Base-by-base conservation (phyloP, 2,329 filamentous ascomycete species). In the Trichoderma citrinoviride region DNA sequence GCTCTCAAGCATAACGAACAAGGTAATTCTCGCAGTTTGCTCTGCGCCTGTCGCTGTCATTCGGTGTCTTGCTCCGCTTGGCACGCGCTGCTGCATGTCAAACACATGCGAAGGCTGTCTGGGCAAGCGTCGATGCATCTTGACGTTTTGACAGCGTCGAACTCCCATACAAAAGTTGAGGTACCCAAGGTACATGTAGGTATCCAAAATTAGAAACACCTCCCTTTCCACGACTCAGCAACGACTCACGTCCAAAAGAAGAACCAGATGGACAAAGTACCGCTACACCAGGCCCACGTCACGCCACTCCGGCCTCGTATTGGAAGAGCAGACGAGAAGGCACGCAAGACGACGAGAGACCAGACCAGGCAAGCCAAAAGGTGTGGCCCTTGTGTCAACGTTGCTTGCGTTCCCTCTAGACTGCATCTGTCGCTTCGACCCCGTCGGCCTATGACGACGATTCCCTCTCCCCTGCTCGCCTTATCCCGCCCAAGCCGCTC, bases 271-370 rank as follows among this genome's bases (percentile, higher is more conserved):
- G 1, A 37, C 33, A 37, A 37, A 37, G 33, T 37, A 37, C 33
- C 33, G 12, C 33, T 61, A 52, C 23, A 43, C 10, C 41, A 43
- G 46, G 40, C 46, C 47, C 58, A 62, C 58, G 49, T 54, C 58
- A 62, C 58, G 47, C 58, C 58, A 62, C 58, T 54, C 40, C 37
- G 37, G 58, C 40, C 58, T 62, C 58, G 58, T 62, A 62, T 62
- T 62, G 40, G 40, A 21, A 15, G 17, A 52, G 25, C 29, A 56
- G 19, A 27, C 12, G 17, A 19, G 23, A 19, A 17, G 14, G n/a
- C 8, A 27, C 15, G 53, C 2, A 33, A 40, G n/a, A 40, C 33
- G 21, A 55, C 25, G n/a, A 57, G 17, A 57, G 29, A 37, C 12
- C 21, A 10, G 29, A 43, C 19, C 4, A 44, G 12, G 27, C 19